phyloP scores from a whole-genome alignment of 1,284 basidiomycete genomes.

The Apiotrichum laibachii region DNA sequence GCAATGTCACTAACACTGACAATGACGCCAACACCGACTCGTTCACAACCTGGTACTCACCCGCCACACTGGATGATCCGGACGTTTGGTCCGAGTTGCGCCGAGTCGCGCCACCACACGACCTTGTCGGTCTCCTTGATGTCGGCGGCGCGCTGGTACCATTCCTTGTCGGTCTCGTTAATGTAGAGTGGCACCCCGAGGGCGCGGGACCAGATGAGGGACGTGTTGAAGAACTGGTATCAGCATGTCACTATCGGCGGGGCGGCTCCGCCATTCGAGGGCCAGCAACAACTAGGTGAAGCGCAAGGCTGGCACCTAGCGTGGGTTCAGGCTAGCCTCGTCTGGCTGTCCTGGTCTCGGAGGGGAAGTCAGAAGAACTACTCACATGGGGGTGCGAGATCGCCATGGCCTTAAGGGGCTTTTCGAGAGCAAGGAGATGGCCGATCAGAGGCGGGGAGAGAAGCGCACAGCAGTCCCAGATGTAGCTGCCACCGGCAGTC shows the following conservation, averaged over 20 bases:
- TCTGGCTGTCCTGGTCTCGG: too few species aligned
- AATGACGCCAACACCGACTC: too few species aligned
- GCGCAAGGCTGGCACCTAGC: too few species aligned
- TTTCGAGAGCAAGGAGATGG: constrained; percentile 28
- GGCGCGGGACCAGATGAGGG: constrained; percentile 46
- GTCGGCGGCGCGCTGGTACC: constrained; percentile 40
- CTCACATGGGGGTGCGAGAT: constrained; percentile 50
- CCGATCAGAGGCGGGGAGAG: constrained; percentile 36
- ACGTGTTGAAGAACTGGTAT: constrained; percentile 47
- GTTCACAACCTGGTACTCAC: constrained; percentile 26
- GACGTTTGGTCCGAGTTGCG: constrained; percentile 30
- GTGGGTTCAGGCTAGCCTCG: too few species aligned
- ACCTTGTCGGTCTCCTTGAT: constrained; percentile 30
- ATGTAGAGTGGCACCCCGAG: constrained; percentile 45
- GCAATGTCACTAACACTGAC: too few species aligned
- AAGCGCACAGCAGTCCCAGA: constrained; percentile 49
- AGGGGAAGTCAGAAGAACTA: neutral
- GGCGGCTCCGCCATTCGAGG: too few species aligned
- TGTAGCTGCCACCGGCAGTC: constrained; percentile 37
- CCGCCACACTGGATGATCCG: constrained; percentile 47
- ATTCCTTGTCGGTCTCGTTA: constrained; percentile 38
- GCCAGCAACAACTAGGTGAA: too few species aligned
- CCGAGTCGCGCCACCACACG: constrained; percentile 32
- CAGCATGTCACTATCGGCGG: neutral
- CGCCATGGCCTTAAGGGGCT: constrained; percentile 44